These are phyloP conservation scores for Verbena officinalis DNA, from an alignment of 257 asterid genomes.

Conservation along the genomic window DNA sequence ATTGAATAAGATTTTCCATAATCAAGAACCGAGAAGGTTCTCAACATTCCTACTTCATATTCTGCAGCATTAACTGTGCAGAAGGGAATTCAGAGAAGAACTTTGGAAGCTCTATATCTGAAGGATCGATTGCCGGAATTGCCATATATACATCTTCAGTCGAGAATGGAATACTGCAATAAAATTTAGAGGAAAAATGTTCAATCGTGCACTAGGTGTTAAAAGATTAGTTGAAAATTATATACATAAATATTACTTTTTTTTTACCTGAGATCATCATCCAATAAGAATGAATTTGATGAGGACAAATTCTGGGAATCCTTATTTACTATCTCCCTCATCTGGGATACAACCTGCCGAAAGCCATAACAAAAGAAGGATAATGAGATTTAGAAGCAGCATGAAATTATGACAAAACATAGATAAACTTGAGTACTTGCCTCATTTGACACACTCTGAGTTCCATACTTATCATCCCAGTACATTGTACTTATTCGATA, in stretches of 20 bases:
- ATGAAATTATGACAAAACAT: slow-evolving; percentile 5
- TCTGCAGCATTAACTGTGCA: slow-evolving; percentile 59
- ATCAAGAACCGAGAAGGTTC: slow-evolving; percentile 13
- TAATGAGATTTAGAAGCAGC: slow-evolving; percentile 2
- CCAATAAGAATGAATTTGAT: slow-evolving; percentile 92
- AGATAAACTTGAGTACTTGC: slow-evolving; percentile 40
- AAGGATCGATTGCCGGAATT: slow-evolving; percentile 80
- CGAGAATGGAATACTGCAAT: slow-evolving; percentile 90
- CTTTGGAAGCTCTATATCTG: slow-evolving; percentile 69
- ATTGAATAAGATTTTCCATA: slow-evolving; percentile 26
- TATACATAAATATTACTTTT: slow-evolving; percentile 2
- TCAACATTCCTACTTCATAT: slow-evolving; percentile 37
- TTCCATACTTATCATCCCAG: slow-evolving; percentile 99
- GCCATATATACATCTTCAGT: slow-evolving; percentile 99
- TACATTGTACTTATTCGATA: slow-evolving; percentile 98
- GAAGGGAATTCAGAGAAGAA: slow-evolving; percentile 78
- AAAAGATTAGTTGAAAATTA: slow-evolving; percentile 10
- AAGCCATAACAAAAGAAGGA: neutral
- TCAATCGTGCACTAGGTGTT: neutral
- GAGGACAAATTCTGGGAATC: slow-evolving; percentile 83
- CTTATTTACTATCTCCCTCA: slow-evolving; percentile 89
- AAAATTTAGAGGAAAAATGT: neutral
- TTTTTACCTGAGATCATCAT: slow-evolving; percentile 93
- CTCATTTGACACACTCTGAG: slow-evolving; percentile 97
- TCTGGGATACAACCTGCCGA: slow-evolving; percentile 91